Evolutionary conservation across 768 basidiomycete genomes (phyloP), one percentile per base, ranked within the genome.

Genomic region (Punctularia strigosozonata): DNA sequence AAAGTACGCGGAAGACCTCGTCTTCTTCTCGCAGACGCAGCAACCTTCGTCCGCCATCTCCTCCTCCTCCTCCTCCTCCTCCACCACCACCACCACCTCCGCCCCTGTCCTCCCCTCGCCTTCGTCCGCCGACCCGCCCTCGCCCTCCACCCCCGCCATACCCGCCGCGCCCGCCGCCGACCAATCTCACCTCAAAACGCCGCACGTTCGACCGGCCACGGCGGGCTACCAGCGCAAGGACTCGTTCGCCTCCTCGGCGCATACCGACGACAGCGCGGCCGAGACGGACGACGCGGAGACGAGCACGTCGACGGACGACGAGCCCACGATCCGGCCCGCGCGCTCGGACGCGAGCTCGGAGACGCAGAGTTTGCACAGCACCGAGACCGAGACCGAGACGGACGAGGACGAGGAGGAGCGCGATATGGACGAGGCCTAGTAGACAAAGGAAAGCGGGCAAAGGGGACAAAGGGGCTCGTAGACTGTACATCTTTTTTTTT

Each of bases 1-100:
- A 58, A 73, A 77, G 38, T 99, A 97, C 57, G 90, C 90, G 2
- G 86, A 91, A 50, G 82, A 91, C 47, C 74, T 99, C 38, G 68
- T 94, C 38, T 58, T 76, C 25, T 89, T 82, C 50, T 77, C 78
- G 4, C 63, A 65, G 38, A 56, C 66, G 40, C n/a, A 5, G 36
- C 21, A 40, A 45, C 31, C 22, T 56, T 45, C 23, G 44, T 19
- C n/a, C 47, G n/a, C 34, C 38, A 26, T 36, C 43, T 6, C 35
- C 45, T 1, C 37, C 46, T 5, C 43, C 55, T 1, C 10, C 48
- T 61, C 4, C 48, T 46, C 49, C 41, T 48, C 43, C 36, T 23
- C 46, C 53, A 30, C 18, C 46, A 15, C 34, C 49, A 2, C 50
- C 59, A 24, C 56, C 58, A n/a, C 50, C 55, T 38, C 47, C 54